These are phyloP conservation scores for Neonectria magnoliae DNA, from an alignment of 2,329 filamentous ascomycete genomes.

Conservation along the genomic window DNA sequence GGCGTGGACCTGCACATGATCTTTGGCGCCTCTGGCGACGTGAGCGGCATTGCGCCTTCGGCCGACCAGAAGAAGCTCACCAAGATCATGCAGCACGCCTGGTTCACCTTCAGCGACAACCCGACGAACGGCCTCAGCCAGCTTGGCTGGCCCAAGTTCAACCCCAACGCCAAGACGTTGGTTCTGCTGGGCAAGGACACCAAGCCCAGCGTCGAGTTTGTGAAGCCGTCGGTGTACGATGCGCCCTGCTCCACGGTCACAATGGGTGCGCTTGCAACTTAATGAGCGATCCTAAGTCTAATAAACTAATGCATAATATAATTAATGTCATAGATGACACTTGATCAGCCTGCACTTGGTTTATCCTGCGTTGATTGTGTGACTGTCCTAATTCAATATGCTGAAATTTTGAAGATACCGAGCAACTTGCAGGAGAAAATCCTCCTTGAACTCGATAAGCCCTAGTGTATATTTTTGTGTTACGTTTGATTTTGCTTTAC, in stretches of 20 bases:
- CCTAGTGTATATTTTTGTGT: too few relatives aligned
- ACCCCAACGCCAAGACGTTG: slow-evolving; percentile 25
- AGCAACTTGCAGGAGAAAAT: too few relatives aligned
- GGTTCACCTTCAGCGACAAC: slow-evolving; percentile 53
- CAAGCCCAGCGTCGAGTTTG: slow-evolving; percentile 16
- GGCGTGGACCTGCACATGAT: slow-evolving; percentile 59
- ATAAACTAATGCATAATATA: neutral
- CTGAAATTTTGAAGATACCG: too few relatives aligned
- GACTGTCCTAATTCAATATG: neutral
- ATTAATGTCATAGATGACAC: neutral
- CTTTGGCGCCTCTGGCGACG: slow-evolving; percentile 53
- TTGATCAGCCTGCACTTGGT: neutral
- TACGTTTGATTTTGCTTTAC: too few relatives aligned
- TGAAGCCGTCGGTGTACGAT: slow-evolving; percentile 27
- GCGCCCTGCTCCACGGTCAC: slow-evolving; percentile 29
- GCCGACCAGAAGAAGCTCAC: slow-evolving; percentile 46
- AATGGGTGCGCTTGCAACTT: slow-evolving; percentile 32
- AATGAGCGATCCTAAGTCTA: neutral
- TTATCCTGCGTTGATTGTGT: neutral
- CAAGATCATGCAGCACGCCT: slow-evolving; percentile 51
- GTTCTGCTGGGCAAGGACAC: slow-evolving; percentile 29
- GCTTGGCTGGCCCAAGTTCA: slow-evolving; percentile 40
- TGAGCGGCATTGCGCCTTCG: slow-evolving; percentile 50
- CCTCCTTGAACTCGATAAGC: too few relatives aligned
- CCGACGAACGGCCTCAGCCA: slow-evolving; percentile 47